These are phyloP conservation scores for Aspergillus carbonarius DNA, from an alignment of 2,329 filamentous ascomycete species.

Conservation along the genomic window DNA sequence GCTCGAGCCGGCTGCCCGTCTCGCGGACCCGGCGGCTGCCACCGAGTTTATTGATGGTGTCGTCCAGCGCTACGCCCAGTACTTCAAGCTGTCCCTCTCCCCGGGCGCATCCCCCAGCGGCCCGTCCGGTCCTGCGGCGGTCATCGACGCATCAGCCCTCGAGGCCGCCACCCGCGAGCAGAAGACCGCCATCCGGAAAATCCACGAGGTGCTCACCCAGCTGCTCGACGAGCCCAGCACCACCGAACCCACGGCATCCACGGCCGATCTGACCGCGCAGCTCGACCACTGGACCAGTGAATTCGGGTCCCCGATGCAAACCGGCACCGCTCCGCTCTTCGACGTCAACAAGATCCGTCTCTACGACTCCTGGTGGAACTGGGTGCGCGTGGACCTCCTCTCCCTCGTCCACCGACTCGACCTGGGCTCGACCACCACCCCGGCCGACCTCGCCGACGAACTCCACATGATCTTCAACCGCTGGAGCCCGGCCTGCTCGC, in stretches of 20 bases:
- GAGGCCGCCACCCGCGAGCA: background rate
- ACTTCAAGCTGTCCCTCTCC: background rate
- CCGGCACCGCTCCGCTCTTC: background rate
- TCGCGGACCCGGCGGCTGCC: background rate
- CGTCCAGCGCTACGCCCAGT: background rate
- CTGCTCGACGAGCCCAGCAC: background rate
- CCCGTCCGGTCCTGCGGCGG: no score
- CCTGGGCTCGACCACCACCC: background rate
- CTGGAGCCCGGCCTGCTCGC: background rate
- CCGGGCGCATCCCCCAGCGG: background rate
- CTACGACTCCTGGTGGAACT: slow-evolving; percentile 6
- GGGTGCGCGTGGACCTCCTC: background rate
- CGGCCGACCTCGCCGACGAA: background rate
- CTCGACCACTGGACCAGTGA: slow-evolving; percentile 1
- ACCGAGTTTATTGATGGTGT: background rate
- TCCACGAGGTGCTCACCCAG: slow-evolving; percentile 1
- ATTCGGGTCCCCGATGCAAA: background rate
- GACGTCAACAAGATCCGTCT: background rate
- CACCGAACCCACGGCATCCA: background rate
- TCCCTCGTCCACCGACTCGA: background rate
- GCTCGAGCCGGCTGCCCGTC: background rate
- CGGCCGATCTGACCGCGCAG: background rate
- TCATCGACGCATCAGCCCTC: background rate
- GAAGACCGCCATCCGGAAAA: background rate
- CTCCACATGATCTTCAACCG: background rate